These are phyloP conservation scores for Citeromyces matritensis DNA, from an alignment of 805 yeast species.

Conservation along the genomic window DNA sequence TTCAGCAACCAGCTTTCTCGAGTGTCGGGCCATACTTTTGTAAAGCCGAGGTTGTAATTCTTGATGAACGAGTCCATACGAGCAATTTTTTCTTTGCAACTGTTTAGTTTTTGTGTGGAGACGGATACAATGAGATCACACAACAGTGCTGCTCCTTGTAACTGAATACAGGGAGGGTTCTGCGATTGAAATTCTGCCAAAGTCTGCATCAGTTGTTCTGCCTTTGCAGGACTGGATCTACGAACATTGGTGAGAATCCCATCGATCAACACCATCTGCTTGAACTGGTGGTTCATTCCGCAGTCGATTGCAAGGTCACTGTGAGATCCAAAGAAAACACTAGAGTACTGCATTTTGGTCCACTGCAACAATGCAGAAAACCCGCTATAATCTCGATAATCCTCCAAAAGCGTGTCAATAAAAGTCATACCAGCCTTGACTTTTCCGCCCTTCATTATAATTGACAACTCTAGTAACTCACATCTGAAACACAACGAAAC, in stretches of 20 bases:
- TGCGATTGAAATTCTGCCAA: slow-evolving; percentile 6
- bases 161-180: slow-evolving; percentile 6
- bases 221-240: slow-evolving; percentile 12
- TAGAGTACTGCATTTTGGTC: slow-evolving; percentile 15
- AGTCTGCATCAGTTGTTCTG: slow-evolving; percentile 7
- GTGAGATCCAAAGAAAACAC: slow-evolving; percentile 11
- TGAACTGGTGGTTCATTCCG: slow-evolving; percentile 6
- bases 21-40: neutral
- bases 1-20: neutral
- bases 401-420: slow-evolving; percentile 10
- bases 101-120: slow-evolving; percentile 11
- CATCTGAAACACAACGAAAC: slow-evolving; percentile 11
- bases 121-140: slow-evolving; percentile 12
- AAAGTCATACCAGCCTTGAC: slow-evolving; percentile 13
- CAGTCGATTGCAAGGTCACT: slow-evolving; percentile 6
- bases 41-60: slow-evolving; percentile 4
- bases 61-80: slow-evolving; percentile 11
- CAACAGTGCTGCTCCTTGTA: slow-evolving; percentile 18
- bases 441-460: slow-evolving; percentile 13
- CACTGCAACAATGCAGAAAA: slow-evolving; percentile 15
- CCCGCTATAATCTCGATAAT: slow-evolving; percentile 4
- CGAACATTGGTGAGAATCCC: slow-evolving; percentile 15
- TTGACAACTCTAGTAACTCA: slow-evolving; percentile 20
- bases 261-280: slow-evolving; percentile 11
- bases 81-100: slow-evolving; percentile 11